Evolutionary conservation across 257 asterid species (phyloP), one percentile per base, ranked within the genome.

Genomic region (Solanum phureja): DNA sequence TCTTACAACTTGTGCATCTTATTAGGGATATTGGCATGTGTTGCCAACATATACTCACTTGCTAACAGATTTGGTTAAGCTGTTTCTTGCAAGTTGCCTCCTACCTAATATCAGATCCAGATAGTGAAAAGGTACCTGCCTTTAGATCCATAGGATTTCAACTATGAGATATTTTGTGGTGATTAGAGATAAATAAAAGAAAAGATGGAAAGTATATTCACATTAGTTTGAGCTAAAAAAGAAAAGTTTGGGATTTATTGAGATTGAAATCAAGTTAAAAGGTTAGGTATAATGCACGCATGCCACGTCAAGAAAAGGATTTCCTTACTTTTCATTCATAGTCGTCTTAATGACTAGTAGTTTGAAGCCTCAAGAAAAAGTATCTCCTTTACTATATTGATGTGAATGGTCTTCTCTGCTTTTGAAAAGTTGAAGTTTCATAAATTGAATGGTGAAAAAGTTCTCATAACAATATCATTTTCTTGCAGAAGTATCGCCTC

Each of bases 401-500:
- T 13, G 33, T n/a, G 64, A 77, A 27, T 24, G 64, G 9, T 24
- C 8, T 77, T 77, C 14, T 40, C 23, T 42, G n/a, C 35, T 38
- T 38, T 40, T 38, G 14, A 37, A 27, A 23, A 38, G 27, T 76
- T 38, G 21, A 37, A 52, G 64, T 27, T 27, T 79, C 31, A 14
- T 40, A 76, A 40, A 76, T 24, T 40, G 10, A 40, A 76, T 23
- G 66, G 24, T 56, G 37, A 10, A 83, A 24, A 38, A 19, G 34
- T 75, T 75, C 88, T 86, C 56, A 86, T 40, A 60, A 76, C 84
- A 37, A 60, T 60, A 37, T 81, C 52, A 14, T 29, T 66, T 85
- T 71, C 13, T 92, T 88, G 76, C 95, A 96, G 98, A 96, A 96
- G 91, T 96, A 96, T 75, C 93, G 99, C 33, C 98, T 95, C 86